A percentile compares a stretch with the other conserved stretches of the same genome.
phyloP scores from a whole-genome alignment of 208 protist species.

The Vickermania spadyakhi region DNA sequence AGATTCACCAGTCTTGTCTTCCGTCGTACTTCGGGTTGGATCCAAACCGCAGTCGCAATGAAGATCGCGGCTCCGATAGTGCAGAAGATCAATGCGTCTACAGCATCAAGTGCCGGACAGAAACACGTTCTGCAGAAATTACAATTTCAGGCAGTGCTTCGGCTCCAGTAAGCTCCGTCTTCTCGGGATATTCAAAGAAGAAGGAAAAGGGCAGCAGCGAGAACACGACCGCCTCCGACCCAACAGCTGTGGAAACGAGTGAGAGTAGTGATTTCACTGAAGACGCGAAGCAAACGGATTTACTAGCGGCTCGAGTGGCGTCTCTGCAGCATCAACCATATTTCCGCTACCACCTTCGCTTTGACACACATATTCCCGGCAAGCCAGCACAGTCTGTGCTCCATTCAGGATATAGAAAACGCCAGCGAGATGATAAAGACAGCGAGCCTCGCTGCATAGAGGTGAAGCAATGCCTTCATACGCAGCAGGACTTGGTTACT shows the following conservation, averaged over 20 bases:
- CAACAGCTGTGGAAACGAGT: neutral
- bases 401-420: neutral
- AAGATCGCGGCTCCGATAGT: neutral
- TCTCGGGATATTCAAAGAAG: no score
- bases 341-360: slow-evolving; percentile 30
- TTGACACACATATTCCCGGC: slow-evolving; percentile 23
- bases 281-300: slow-evolving; percentile 7
- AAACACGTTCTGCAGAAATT: slow-evolving; percentile 71
- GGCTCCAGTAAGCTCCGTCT: slow-evolving; percentile 34
- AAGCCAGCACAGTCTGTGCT: slow-evolving; percentile 4
- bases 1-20: slow-evolving; percentile 45
- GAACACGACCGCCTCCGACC: neutral
- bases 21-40: slow-evolving; percentile 43
- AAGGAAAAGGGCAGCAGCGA: no score
- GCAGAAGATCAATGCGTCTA: slow-evolving; percentile 28
- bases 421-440: neutral
- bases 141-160: slow-evolving; percentile 48
- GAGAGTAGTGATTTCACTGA: neutral
- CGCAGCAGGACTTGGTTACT: slow-evolving; percentile 60
- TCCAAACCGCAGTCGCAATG: neutral
- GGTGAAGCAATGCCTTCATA: slow-evolving; percentile 7
- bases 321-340: slow-evolving; percentile 20
- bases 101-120: slow-evolving; percentile 41
- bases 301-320: slow-evolving; percentile 22
- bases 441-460: slow-evolving; percentile 1